Evolutionary conservation across 2,329 filamentous ascomycete species (phyloP).

Genomic region (Fusarium nodosum): DNA sequence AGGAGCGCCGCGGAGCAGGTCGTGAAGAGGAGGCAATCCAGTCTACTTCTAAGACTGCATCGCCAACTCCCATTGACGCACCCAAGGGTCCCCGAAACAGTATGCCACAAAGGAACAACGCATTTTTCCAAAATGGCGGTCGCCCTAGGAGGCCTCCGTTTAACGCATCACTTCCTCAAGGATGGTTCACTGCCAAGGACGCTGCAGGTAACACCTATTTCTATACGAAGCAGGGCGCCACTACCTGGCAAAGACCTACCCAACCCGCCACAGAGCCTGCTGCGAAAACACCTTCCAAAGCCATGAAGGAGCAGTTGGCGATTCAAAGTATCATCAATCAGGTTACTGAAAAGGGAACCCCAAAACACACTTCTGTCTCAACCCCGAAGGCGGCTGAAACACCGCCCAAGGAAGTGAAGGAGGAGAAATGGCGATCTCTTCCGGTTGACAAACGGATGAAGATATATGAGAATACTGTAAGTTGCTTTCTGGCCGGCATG

Average conservation of each 20-base stretch:
- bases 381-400: constrained; percentile 74
- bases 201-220: constrained; percentile 83
- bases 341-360: constrained; percentile 76
- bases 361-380: constrained; percentile 67
- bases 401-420: constrained; percentile 69
- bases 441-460: constrained; percentile 91
- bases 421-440: constrained; percentile 78
- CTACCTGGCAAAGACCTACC: constrained; percentile 85
- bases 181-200: constrained; percentile 86
- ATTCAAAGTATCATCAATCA: constrained; percentile 89
- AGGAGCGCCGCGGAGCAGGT: constrained; percentile 69
- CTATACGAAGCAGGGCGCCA: constrained; percentile 82
- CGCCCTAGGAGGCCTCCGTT: constrained; percentile 69
- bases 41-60: constrained; percentile 57
- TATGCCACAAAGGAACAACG: constrained; percentile 66
- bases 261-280: constrained; percentile 74
- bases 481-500: constrained; percentile 51
- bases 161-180: constrained; percentile 75
- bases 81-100: constrained; percentile 73
- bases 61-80: constrained; percentile 64
- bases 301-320: constrained; percentile 74
- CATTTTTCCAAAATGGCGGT: constrained; percentile 63
- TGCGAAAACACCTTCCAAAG: constrained; percentile 74
- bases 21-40: constrained; percentile 59
- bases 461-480: constrained; percentile 92